Evolutionary conservation across 139 green algal species (phyloP).

Genomic region (Spirogloea muscicola): DNA sequence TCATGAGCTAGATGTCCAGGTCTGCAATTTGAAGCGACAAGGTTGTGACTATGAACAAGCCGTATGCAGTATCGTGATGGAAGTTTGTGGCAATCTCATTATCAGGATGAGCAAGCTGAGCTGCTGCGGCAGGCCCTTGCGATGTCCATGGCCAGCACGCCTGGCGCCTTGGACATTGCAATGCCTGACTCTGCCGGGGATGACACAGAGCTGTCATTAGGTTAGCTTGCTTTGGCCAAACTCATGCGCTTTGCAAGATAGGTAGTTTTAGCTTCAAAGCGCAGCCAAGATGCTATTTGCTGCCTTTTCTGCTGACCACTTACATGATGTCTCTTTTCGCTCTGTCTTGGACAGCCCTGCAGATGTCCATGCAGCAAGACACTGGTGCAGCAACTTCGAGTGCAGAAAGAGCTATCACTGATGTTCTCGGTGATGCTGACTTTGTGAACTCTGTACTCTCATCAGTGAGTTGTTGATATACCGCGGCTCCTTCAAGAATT

Average conservation of each 20-base stretch:
- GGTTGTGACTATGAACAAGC: too few relatives aligned
- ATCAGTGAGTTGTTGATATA: conserved; percentile 3
- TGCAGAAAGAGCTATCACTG: conserved; percentile 5
- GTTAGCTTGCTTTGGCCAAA: neutral
- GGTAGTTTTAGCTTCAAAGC: neutral
- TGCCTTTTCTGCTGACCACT: too few relatives aligned
- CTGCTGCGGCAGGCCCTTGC: conserved; percentile 83
- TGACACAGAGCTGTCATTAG: conserved; percentile 30
- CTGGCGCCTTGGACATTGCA: neutral
- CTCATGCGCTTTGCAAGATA: neutral
- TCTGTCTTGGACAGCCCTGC: conserved; percentile 19
- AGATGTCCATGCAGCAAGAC: conserved; percentile 50
- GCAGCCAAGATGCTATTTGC: too few relatives aligned
- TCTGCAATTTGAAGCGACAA: too few relatives aligned
- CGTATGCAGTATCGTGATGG: too few relatives aligned
- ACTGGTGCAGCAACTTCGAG: too few relatives aligned
- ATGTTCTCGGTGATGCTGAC: conserved; percentile 23
- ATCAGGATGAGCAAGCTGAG: conserved; percentile 73
- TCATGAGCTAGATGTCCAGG: too few relatives aligned
- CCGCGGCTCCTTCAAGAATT: neutral
- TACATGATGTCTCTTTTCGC: neutral
- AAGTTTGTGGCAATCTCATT: too few relatives aligned
- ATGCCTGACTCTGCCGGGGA: conserved; percentile 31
- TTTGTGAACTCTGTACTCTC: conserved; percentile 48
- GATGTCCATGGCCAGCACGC: conserved; percentile 79